A percentile compares a stretch with the other conserved stretches of the same genome.
These are phyloP conservation scores for Carex parvula DNA, from an alignment of 176 grass and related monocot species.

Conservation along the genomic window DNA sequence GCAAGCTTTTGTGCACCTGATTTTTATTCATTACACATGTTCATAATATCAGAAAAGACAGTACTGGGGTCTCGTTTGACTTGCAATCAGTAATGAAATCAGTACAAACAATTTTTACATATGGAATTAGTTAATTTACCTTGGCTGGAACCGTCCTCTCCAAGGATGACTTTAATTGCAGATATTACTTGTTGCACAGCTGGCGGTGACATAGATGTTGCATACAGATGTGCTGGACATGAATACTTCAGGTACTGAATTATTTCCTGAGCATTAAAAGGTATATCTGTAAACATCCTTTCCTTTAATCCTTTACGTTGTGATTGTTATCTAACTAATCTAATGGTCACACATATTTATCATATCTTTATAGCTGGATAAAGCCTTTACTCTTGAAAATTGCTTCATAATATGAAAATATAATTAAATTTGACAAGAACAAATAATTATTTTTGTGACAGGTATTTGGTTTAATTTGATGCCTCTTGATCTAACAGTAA, in stretches of 20 bases:
- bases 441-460: background rate
- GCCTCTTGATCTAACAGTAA: background rate
- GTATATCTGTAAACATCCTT: background rate
- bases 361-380: background rate
- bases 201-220: conserved; percentile 82
- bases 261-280: conserved; percentile 55
- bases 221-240: conserved; percentile 83
- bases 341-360: background rate
- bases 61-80: background rate
- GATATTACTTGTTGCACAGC: conserved; percentile 85
- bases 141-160: conserved; percentile 70
- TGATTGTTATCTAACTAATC: background rate
- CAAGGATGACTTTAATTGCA: conserved; percentile 75
- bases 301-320: background rate
- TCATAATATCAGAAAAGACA: background rate
- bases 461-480: background rate
- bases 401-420: background rate
- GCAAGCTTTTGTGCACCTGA: conserved; percentile 82
- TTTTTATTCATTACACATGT: background rate
- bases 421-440: background rate
- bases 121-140: conserved; percentile 33
- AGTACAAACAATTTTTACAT: background rate
- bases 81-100: background rate
- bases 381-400: background rate
- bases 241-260: conserved; percentile 68